A percentile compares a stretch with the other conserved stretches of the same genome.
Conservation (phyloP, 163 green algal genomes). For the Scenedesmus sp. region DNA sequence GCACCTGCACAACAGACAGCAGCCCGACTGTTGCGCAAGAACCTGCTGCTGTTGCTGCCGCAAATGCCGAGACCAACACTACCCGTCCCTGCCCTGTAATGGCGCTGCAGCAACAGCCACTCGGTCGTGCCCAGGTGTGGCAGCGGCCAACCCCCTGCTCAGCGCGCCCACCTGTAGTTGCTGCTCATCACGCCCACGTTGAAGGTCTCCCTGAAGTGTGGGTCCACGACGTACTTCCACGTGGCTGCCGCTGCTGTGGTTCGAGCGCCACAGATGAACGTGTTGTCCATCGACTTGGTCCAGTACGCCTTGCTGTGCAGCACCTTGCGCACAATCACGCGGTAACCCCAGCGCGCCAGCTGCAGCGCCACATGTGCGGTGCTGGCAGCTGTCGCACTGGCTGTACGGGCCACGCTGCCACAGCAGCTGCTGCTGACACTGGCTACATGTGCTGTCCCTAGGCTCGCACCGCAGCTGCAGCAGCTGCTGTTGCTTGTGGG, state of each 20-base stretch:
- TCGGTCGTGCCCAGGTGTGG: no score
- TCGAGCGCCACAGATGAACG: conserved; percentile 60
- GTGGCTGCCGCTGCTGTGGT: conserved; percentile 23
- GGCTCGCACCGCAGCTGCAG: background rate
- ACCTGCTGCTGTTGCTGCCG: no score
- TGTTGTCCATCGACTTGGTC: conserved; percentile 63
- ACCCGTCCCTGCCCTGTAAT: no score
- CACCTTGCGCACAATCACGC: conserved; percentile 62
- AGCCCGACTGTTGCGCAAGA: no score
- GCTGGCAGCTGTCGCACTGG: conserved; percentile 40
- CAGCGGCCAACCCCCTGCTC: background rate
- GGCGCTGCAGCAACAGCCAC: no score
- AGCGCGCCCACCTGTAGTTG: conserved; percentile 53
- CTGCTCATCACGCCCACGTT: conserved; percentile 51
- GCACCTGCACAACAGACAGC: background rate
- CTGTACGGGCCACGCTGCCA: background rate
- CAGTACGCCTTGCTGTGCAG: conserved; percentile 60
- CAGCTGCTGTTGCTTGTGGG: conserved; percentile 8
- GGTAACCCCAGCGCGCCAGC: conserved; percentile 56
- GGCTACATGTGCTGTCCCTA: background rate
- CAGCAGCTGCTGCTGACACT: background rate
- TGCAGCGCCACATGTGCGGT: conserved; percentile 45
- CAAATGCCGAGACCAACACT: no score
- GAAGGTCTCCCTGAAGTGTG: conserved; percentile 62
- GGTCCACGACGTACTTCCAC: conserved; percentile 67